Conservation (phyloP, 1,139 yeast species). For the Sugiyamaella japonica region DNA sequence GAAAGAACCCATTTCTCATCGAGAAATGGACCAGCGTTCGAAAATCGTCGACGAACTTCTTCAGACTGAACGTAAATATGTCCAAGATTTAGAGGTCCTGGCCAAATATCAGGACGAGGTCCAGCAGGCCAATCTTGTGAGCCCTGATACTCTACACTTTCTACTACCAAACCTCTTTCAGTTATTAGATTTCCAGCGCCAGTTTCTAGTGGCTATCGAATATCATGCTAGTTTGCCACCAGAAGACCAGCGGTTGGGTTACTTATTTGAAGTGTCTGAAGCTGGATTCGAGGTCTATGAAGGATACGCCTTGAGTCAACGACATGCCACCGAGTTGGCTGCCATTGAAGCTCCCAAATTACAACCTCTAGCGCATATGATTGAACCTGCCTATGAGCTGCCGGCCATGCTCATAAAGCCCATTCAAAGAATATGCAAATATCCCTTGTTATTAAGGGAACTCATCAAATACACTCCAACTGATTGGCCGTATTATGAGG, state of each 20-base stretch:
- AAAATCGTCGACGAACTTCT: conserved; percentile 83
- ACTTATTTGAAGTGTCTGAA: conserved; percentile 73
- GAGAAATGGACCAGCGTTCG: conserved; percentile 46
- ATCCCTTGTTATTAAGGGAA: conserved; percentile 79
- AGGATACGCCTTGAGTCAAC: conserved; percentile 82
- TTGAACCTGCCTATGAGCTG: conserved; percentile 85
- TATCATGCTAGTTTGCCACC: conserved; percentile 78
- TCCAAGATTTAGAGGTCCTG: conserved; percentile 80
- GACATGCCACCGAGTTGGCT: conserved; percentile 81
- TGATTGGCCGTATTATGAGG: conserved; percentile 59
- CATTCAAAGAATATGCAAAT: conserved; percentile 89
- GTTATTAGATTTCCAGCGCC: conserved; percentile 87
- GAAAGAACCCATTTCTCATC: conserved; percentile 8
- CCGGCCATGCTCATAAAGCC: conserved; percentile 92
- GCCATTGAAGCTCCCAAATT: conserved; percentile 61
- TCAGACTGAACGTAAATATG: conserved; percentile 89
- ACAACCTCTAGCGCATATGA: conserved; percentile 56
- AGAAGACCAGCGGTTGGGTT: conserved; percentile 81
- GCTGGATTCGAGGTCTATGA: conserved; percentile 86
- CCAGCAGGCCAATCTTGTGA: conserved; percentile 61
- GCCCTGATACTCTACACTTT: conserved; percentile 77
- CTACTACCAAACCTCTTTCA: conserved; percentile 85
- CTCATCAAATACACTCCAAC: conserved; percentile 64
- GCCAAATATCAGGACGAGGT: conserved; percentile 68
- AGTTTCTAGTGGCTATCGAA: conserved; percentile 84